phyloP scores from a whole-genome alignment of 345 rosid species.

The Bruguiera sexangula region DNA sequence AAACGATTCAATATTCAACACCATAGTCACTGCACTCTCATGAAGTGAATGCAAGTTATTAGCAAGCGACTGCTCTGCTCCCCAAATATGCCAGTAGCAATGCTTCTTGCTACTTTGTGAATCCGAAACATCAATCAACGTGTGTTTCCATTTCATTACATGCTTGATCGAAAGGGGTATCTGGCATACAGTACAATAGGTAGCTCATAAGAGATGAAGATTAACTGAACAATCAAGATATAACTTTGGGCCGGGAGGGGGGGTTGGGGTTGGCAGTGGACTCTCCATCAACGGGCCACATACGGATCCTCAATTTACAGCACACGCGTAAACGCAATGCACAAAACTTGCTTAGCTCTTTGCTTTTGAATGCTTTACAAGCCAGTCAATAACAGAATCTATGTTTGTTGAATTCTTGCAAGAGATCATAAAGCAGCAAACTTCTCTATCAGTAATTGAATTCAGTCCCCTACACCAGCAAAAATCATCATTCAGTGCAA shows the following conservation, averaged over 20 bases:
- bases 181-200: background rate
- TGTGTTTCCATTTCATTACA: background rate
- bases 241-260: background rate
- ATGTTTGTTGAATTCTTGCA: constrained; percentile 77
- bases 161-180: background rate
- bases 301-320: background rate
- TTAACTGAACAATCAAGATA: background rate
- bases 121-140: too few species aligned
- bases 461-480: constrained; percentile 48
- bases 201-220: constrained; percentile 1
- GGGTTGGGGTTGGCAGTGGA: too few species aligned
- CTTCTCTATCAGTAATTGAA: constrained; percentile 59
- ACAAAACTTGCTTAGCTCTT: constrained; percentile 36
- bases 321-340: background rate
- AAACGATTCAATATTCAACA: too few species aligned
- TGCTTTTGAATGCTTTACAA: constrained; percentile 65
- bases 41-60: too few species aligned
- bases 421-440: constrained; percentile 66
- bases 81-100: too few species aligned
- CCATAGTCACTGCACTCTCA: too few species aligned
- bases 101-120: too few species aligned
- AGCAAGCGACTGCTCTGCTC: too few species aligned
- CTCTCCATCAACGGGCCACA: background rate
- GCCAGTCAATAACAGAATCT: constrained; percentile 69
- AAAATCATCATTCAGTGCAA: background rate